Evolutionary conservation across 352 stramenopile species (phyloP).

Genomic region (Pythium angustatum): DNA sequence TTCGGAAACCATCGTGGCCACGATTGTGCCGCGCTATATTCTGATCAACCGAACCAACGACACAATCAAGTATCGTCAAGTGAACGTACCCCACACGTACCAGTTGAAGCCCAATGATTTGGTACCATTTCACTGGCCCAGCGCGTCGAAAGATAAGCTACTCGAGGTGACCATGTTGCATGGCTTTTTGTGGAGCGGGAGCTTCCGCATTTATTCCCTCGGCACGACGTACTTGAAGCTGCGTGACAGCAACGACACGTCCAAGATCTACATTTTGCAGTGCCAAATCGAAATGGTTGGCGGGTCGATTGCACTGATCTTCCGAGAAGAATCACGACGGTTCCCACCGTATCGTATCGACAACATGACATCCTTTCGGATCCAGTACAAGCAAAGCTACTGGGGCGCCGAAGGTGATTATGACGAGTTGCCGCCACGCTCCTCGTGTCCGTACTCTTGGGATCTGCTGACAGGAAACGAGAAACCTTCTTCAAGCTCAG

Average conservation of each 20-base stretch:
- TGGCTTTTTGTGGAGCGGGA: constrained; percentile 82
- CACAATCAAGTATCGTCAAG: constrained; percentile 84
- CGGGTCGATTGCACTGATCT: constrained; percentile 81
- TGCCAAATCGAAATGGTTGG: constrained; percentile 87
- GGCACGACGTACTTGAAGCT: constrained; percentile 88
- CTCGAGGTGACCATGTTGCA: constrained; percentile 85
- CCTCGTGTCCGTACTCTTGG: constrained; percentile 86
- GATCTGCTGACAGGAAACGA: constrained; percentile 75
- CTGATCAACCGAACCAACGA: constrained; percentile 86
- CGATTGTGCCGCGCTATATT: constrained; percentile 84
- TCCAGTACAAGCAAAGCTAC: constrained; percentile 82
- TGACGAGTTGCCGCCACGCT: constrained; percentile 71
- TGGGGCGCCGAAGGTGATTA: constrained; percentile 76
- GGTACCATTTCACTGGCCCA: constrained; percentile 85
- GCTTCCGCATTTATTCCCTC: constrained; percentile 85
- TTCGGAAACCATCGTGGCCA: constrained; percentile 86
- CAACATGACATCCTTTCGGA: constrained; percentile 90
- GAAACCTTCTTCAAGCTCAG: constrained; percentile 53
- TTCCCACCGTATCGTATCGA: constrained; percentile 91
- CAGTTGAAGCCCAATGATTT: constrained; percentile 74
- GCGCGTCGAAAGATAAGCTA: constrained; percentile 68
- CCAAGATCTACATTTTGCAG: constrained; percentile 87
- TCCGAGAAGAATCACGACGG: constrained; percentile 81
- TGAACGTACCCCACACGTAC: constrained; percentile 74
- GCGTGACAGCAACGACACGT: constrained; percentile 62